A percentile compares a stretch with the other conserved stretches of the same genome.
Conservation (phyloP, 1,284 basidiomycete species). For the Rhodotorula sp. region DNA sequence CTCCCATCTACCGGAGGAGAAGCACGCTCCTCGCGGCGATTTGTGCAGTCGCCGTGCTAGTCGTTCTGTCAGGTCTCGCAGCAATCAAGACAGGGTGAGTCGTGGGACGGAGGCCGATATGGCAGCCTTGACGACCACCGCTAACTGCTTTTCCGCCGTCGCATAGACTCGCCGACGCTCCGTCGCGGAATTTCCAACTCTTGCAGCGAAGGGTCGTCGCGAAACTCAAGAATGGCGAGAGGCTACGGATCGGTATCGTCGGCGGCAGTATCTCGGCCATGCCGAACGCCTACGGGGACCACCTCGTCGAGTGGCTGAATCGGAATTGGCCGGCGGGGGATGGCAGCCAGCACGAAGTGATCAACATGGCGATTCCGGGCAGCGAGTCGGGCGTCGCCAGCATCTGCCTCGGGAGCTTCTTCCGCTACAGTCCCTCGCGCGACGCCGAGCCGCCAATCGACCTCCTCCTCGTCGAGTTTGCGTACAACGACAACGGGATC, state of each 20-base stretch:
- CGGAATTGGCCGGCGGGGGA: not conserved
- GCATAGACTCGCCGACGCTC: not conserved
- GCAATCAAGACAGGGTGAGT: not conserved
- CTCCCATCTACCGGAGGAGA: not conserved
- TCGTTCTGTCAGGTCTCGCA: not conserved
- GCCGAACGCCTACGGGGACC: not conserved
- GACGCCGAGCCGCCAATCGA: slow-evolving; percentile 4
- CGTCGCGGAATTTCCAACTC: slow-evolving; percentile 1
- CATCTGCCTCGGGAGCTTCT: slow-evolving; percentile 9
- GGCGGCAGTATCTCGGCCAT: not conserved
- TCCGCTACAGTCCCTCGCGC: not conserved
- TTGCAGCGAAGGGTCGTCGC: not conserved
- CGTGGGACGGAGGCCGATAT: too few species aligned
- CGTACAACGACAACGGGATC: slow-evolving; percentile 7
- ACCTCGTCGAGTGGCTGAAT: slow-evolving; percentile 3
- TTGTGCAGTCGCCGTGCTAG: not conserved
- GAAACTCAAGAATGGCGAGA: not conserved
- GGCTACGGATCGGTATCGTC: not conserved
- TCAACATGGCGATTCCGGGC: slow-evolving; percentile 2
- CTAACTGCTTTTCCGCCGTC: not conserved
- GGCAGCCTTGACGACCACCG: not conserved
- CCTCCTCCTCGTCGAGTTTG: slow-evolving; percentile 9
- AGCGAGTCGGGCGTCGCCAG: slow-evolving; percentile 4
- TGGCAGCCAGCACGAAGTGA: not conserved
- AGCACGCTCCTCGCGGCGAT: not conserved